phyloP scores from a whole-genome alignment of 495 filamentous ascomycete species.

The Neurospora sp. region DNA sequence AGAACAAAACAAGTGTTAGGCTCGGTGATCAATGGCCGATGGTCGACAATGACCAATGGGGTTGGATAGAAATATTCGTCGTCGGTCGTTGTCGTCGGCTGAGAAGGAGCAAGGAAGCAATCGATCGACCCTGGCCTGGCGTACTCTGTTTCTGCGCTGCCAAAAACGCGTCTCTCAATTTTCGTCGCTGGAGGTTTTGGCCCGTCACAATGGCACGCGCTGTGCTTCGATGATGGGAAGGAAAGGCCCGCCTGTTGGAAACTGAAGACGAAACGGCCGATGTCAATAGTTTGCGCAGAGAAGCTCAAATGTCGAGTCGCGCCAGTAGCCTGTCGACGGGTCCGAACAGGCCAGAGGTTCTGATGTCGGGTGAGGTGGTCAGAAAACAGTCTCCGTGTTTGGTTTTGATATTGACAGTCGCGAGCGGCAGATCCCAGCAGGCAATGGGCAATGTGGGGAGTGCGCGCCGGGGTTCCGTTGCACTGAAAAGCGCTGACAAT shows the following conservation, averaged over 20 bases:
- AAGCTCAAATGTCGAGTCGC: background rate
- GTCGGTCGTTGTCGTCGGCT: background rate
- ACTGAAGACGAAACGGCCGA: background rate
- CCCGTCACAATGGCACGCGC: background rate
- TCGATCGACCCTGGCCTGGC: background rate
- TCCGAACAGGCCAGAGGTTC: background rate
- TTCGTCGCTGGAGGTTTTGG: background rate
- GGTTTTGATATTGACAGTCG: background rate
- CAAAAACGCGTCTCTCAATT: background rate
- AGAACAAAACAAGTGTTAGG: background rate
- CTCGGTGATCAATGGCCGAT: background rate
- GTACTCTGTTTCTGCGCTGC: background rate
- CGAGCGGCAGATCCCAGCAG: background rate
- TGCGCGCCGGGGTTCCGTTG: conserved; percentile 9
- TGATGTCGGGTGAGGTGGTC: background rate
- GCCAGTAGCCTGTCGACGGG: background rate
- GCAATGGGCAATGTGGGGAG: background rate
- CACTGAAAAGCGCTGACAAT: background rate
- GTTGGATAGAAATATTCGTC: background rate
- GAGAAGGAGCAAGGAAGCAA: background rate
- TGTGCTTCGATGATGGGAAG: background rate
- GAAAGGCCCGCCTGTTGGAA: background rate
- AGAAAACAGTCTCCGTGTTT: background rate
- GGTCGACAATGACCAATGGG: background rate
- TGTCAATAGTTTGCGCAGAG: background rate